Percentiles rank a stretch among this genome's conserved stretches.
These are phyloP conservation scores for Coemansia sp. DNA, from an alignment of 192 early-diverging fungal genomes.

Conservation along the genomic window DNA sequence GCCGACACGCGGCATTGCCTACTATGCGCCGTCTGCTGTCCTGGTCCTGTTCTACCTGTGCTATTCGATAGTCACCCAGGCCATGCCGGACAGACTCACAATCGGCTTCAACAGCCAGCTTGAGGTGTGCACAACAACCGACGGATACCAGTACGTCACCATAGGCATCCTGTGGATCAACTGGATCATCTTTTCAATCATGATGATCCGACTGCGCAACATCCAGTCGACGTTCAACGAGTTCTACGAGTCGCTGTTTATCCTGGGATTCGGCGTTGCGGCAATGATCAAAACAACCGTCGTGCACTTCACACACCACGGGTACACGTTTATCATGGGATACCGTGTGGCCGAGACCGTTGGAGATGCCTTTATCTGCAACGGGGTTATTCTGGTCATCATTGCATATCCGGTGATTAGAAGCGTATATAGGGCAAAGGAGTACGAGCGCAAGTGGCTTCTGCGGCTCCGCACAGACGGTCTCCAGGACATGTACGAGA, in stretches of 20 bases:
- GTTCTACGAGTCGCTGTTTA: conserved; percentile 20
- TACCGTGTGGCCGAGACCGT: conserved; percentile 17
- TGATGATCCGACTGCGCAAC: conserved; percentile 22
- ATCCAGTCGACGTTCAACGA: conserved; percentile 31
- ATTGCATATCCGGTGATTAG: conserved; percentile 19
- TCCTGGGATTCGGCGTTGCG: conserved; percentile 14
- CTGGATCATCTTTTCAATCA: conserved; percentile 16
- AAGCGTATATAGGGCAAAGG: conserved; percentile 9
- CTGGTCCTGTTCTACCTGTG: background rate
- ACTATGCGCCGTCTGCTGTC: conserved; percentile 9
- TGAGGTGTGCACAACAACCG: conserved; percentile 16
- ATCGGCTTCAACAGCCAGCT: conserved; percentile 10
- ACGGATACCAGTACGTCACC: conserved; percentile 12
- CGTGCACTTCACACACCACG: conserved; percentile 10
- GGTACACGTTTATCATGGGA: conserved; percentile 5
- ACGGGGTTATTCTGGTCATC: conserved; percentile 19
- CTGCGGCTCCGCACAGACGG: conserved; percentile 11
- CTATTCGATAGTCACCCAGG: conserved; percentile 7
- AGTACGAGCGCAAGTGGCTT: conserved; percentile 32
- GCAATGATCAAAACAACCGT: conserved; percentile 24
- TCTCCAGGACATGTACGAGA: conserved; percentile 12
- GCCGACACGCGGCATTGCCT: conserved; percentile 9
- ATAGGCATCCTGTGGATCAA: conserved; percentile 23
- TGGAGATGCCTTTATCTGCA: conserved; percentile 14
- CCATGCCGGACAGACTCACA: background rate